phyloP scores from a whole-genome alignment of 352 stramenopile genomes.

The Salisapilia sapeloensis region DNA sequence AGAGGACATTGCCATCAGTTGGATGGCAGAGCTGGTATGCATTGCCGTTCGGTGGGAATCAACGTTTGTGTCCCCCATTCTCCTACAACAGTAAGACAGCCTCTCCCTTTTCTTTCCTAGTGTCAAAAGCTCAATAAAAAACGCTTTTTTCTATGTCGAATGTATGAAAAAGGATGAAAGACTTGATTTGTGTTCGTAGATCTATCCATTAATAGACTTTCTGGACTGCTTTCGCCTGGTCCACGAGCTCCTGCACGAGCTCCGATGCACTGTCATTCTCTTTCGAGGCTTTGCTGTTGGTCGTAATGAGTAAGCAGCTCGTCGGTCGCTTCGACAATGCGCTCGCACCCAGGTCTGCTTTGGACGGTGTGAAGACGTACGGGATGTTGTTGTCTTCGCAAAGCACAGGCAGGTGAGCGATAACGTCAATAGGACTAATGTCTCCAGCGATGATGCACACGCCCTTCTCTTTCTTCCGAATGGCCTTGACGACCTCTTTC shows the following conservation, averaged over 20 bases:
- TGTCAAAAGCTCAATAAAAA: too few species aligned
- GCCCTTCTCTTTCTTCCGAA: slow-evolving; percentile 94
- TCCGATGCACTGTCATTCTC: slow-evolving; percentile 80
- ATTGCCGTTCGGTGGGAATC: slow-evolving; percentile 39
- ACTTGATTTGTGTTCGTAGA: too few species aligned
- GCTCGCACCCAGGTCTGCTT: slow-evolving; percentile 90
- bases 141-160: too few species aligned
- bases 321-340: slow-evolving; percentile 96
- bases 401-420: slow-evolving; percentile 96
- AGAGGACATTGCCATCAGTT: slow-evolving; percentile 22
- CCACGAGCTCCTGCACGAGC: slow-evolving; percentile 80
- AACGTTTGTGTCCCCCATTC: slow-evolving; percentile 16
- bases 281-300: too few species aligned
- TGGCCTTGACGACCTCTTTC: slow-evolving; percentile 99
- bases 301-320: slow-evolving; percentile 95
- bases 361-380: slow-evolving; percentile 97
- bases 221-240: slow-evolving; percentile 81
- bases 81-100: slow-evolving; percentile 18
- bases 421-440: slow-evolving; percentile 99
- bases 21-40: slow-evolving; percentile 39
- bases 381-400: slow-evolving; percentile 98
- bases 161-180: too few species aligned
- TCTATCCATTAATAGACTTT: slow-evolving; percentile 79
- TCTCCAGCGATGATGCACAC: slow-evolving; percentile 98
- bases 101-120: too few species aligned